Percentiles rank a stretch among this genome's conserved stretches.
These are phyloP conservation scores for Breviolum minutum DNA, from an alignment of 73 alveolate genomes.

Conservation along the genomic window DNA sequence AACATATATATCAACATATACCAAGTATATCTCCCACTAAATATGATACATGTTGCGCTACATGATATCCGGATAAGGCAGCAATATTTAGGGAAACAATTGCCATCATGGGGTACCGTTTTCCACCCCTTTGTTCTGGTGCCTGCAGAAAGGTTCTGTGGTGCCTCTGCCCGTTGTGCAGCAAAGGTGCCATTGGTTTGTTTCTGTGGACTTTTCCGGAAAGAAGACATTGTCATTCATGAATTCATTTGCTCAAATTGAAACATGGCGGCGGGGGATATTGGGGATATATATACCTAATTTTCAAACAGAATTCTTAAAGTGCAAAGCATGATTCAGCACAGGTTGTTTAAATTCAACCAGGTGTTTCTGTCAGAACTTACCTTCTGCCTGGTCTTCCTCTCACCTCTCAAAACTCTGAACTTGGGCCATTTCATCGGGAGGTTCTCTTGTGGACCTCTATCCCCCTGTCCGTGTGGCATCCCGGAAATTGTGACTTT, in stretches of 20 bases:
- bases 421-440: too few species aligned
- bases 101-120: too few species aligned
- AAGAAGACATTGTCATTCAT: neutral
- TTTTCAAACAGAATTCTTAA: neutral
- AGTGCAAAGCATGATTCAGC: neutral
- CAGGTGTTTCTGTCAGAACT: neutral
- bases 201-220: neutral
- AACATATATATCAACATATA: too few species aligned
- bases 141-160: conserved; percentile 26
- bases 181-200: conserved; percentile 24
- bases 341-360: neutral
- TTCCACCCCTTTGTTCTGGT: too few species aligned
- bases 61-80: too few species aligned
- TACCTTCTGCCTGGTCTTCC: neutral
- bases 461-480: conserved; percentile 40
- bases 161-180: conserved; percentile 88
- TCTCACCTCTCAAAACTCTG: neutral
- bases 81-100: too few species aligned
- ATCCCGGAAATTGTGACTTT: too few species aligned
- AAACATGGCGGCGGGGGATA: neutral
- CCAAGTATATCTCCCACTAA: too few species aligned
- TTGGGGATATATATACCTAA: neutral
- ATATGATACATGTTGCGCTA: too few species aligned
- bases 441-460: conserved; percentile 79
- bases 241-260: neutral